These are phyloP conservation scores for Fusarium nygamai DNA, from an alignment of 2,329 filamentous ascomycete species.

Conservation along the genomic window DNA sequence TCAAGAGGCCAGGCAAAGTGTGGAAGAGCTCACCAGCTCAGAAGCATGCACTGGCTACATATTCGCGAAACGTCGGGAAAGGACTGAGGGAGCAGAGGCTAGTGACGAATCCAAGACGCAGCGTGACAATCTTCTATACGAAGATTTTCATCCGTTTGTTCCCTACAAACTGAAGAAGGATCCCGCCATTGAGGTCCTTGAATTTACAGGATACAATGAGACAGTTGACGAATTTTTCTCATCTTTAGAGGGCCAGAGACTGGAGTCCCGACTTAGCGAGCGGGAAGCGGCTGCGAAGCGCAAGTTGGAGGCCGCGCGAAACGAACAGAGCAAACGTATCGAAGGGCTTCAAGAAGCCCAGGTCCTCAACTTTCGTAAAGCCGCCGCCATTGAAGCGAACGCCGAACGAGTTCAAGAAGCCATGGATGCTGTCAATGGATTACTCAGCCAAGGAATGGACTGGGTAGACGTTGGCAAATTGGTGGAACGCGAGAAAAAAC, in stretches of 20 bases:
- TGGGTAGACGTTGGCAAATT: conserved; percentile 92
- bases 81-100: conserved; percentile 38
- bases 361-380: conserved; percentile 85
- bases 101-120: conserved; percentile 50
- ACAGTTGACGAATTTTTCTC: conserved; percentile 98
- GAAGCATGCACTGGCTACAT: conserved; percentile 84
- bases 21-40: conserved; percentile 73
- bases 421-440: conserved; percentile 88
- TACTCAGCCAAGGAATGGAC: conserved; percentile 96
- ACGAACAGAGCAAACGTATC: conserved; percentile 86
- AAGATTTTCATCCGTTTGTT: conserved; percentile 94
- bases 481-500: conserved; percentile 85
- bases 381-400: conserved; percentile 90
- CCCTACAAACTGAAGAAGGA: conserved; percentile 82
- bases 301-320: conserved; percentile 84
- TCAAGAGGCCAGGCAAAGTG: conserved; percentile 73
- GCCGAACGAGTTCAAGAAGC: conserved; percentile 91
- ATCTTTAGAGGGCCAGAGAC: conserved; percentile 91
- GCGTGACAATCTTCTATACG: conserved; percentile 73
- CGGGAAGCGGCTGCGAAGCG: conserved; percentile 82
- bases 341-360: conserved; percentile 85
- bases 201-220: conserved; percentile 87
- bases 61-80: conserved; percentile 72
- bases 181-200: conserved; percentile 72
- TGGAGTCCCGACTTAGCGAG: conserved; percentile 85